Evolutionary conservation across 257 asterid genomes (phyloP), one percentile per base, ranked within the genome.

Genomic region (Solanum paucissectum): DNA sequence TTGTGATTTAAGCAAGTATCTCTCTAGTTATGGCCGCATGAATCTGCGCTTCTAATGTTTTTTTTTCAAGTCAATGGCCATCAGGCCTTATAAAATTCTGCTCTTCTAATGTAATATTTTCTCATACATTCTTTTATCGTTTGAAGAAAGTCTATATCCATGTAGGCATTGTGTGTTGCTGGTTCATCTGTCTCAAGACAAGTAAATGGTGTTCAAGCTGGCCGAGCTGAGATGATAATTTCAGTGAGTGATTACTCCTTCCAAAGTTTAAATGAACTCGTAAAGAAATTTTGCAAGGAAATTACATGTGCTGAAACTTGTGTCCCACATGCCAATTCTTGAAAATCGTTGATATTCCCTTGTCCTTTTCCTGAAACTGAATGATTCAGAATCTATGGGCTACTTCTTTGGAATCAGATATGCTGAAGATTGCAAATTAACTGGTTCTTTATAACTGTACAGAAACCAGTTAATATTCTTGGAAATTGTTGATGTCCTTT

Each of bases 141-240:
- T 34, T 84, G 40, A 32, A 76, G 40, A 60, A 89, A 16, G 32
- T 79, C 18, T 52, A 62, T 87, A 38, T 77, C 84, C 25, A 29
- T 90, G 90, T 86, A 96, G 99, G 99, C 98, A 73, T 92, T 96
- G 86, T 96, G 98, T 83, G 90, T 92, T 58, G 93, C 94, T 72
- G 94, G 98, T 88, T 91, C 96, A 82, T 92, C 96, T 13, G 72
- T 85, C 87, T 68, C 66, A 74, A 92, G 96, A 87, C 98, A 95
- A 90, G 92, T 95, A 88, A 95, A 97, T 88, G 99, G 99, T 85
- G 95, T 97, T 90, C 94, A 92, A 91, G 91, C 88, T 12, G 92
- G 98, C 94, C 93, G 98, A 90, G 99, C 99, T 21, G 96, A 93
- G 92, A 95, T 97, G 98, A 92, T 97, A 83, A 94, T 95, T 92